These are phyloP conservation scores for Lenzites betulinus DNA, from an alignment of 768 basidiomycete genomes.

Conservation along the genomic window DNA sequence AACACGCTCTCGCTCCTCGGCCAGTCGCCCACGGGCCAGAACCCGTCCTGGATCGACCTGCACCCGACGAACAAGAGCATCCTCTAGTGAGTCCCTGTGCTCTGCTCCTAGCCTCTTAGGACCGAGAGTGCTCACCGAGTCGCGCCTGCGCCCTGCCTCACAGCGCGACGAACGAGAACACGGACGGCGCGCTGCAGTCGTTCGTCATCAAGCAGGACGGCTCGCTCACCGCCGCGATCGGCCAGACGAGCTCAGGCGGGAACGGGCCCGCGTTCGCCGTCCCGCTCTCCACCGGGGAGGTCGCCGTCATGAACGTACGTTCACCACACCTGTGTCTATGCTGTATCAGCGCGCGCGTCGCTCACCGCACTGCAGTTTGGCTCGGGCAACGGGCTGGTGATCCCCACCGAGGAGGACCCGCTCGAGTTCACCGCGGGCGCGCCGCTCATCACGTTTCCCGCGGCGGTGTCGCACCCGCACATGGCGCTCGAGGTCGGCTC, in stretches of 20 bases:
- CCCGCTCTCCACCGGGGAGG: conserved; percentile 54
- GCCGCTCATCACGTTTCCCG: conserved; percentile 56
- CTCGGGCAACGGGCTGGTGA: conserved; percentile 56
- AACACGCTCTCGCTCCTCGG: conserved; percentile 48
- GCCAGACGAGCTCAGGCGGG: conserved; percentile 52
- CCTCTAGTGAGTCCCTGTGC: conserved; percentile 52
- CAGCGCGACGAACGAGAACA: conserved; percentile 62
- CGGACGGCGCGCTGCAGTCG: conserved; percentile 51
- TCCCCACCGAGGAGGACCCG: conserved; percentile 46
- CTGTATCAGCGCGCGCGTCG: no score
- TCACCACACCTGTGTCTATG: no score
- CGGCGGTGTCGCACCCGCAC: conserved; percentile 61
- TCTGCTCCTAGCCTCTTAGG: not conserved
- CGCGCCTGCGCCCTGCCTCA: no score
- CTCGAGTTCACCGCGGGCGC: conserved; percentile 39
- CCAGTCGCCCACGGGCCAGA: conserved; percentile 50
- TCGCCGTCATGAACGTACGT: conserved; percentile 59
- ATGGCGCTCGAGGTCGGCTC: conserved; percentile 57
- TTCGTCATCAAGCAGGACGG: conserved; percentile 51
- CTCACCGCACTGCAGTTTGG: conserved; percentile 45
- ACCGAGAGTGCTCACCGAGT: no score
- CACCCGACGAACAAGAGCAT: conserved; percentile 60
- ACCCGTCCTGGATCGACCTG: conserved; percentile 61
- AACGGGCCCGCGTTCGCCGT: conserved; percentile 52
- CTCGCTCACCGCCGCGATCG: conserved; percentile 44